Evolutionary conservation across 768 basidiomycete genomes (phyloP).

Genomic region (Zangia roseola): DNA sequence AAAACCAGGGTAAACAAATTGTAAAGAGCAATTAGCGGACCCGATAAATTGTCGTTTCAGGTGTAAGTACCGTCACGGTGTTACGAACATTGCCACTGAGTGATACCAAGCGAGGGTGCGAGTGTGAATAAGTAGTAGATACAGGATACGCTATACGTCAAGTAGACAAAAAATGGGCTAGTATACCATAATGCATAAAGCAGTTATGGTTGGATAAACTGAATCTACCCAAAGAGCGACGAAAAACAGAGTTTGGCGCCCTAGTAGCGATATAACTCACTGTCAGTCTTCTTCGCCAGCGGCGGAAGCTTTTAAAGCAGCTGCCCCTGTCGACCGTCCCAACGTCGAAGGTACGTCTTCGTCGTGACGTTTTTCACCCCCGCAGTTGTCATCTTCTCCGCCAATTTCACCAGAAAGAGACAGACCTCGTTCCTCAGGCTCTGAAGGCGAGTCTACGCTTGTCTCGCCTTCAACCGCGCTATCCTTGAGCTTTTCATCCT

Average conservation of each 20-base stretch:
- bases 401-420: background rate
- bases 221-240: background rate
- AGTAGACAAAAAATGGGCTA: slow-evolving; percentile 2
- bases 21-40: background rate
- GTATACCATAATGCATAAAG: slow-evolving; percentile 7
- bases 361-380: slow-evolving; percentile 8
- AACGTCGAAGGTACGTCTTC: slow-evolving; percentile 25
- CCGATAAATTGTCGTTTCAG: background rate
- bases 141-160: slow-evolving; percentile 5
- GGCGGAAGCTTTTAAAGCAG: slow-evolving; percentile 12
- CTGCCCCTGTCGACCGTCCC: slow-evolving; percentile 26
- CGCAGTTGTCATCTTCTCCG: slow-evolving; percentile 3
- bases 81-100: background rate
- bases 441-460: slow-evolving; percentile 7
- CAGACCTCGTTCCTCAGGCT: slow-evolving; percentile 7
- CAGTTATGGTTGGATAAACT: slow-evolving; percentile 11
- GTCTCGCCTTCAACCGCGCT: slow-evolving; percentile 14
- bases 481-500: slow-evolving; percentile 33
- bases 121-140: slow-evolving; percentile 1
- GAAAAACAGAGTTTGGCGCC: slow-evolving; percentile 3
- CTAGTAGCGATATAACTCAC: too few relatives aligned
- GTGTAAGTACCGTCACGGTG: background rate
- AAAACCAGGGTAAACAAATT: background rate
- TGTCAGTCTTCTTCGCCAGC: slow-evolving; percentile 5
- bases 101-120: background rate